Evolutionary conservation across 1,284 basidiomycete genomes (phyloP).

Genomic region (Ustilago lituana): DNA sequence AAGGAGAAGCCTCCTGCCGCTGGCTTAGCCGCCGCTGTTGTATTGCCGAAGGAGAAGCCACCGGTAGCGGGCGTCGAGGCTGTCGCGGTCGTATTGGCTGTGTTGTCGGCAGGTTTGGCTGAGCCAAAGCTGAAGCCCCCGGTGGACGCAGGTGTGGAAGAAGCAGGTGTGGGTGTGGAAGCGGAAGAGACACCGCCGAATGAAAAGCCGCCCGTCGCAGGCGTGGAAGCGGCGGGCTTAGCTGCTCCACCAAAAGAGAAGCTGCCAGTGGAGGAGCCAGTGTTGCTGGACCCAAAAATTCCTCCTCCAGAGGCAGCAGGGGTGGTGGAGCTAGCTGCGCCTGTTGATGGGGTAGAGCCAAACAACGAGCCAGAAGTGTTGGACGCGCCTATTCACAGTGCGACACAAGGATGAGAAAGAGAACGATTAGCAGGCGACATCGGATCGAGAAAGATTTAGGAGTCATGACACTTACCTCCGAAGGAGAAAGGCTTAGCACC

Average conservation of each 20-base stretch:
- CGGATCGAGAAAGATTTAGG: background rate
- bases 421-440: background rate
- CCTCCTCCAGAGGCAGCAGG: slow-evolving; percentile 16
- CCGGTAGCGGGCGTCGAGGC: slow-evolving; percentile 41
- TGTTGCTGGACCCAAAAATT: slow-evolving; percentile 28
- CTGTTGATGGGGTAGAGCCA: slow-evolving; percentile 18
- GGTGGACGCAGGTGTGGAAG: slow-evolving; percentile 18
- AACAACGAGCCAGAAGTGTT: slow-evolving; percentile 32
- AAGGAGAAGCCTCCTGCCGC: slow-evolving; percentile 43
- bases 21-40: slow-evolving; percentile 42
- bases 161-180: slow-evolving; percentile 41
- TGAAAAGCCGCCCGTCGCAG: slow-evolving; percentile 45
- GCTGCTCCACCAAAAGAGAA: slow-evolving; percentile 46
- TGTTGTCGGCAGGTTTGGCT: slow-evolving; percentile 16
- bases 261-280: slow-evolving; percentile 11
- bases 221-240: slow-evolving; percentile 38
- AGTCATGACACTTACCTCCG: slow-evolving; percentile 21
- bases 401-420: background rate
- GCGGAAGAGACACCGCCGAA: slow-evolving; percentile 41
- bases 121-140: slow-evolving; percentile 44
- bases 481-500: slow-evolving; percentile 44
- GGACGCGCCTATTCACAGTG: slow-evolving; percentile 13
- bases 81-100: slow-evolving; percentile 12
- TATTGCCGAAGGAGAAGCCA: slow-evolving; percentile 46
- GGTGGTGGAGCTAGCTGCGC: slow-evolving; percentile 1